A percentile compares a stretch with the other conserved stretches of the same genome.
phyloP scores from a whole-genome alignment of 2,329 filamentous ascomycete species.

The Trichoderma guizhouense region DNA sequence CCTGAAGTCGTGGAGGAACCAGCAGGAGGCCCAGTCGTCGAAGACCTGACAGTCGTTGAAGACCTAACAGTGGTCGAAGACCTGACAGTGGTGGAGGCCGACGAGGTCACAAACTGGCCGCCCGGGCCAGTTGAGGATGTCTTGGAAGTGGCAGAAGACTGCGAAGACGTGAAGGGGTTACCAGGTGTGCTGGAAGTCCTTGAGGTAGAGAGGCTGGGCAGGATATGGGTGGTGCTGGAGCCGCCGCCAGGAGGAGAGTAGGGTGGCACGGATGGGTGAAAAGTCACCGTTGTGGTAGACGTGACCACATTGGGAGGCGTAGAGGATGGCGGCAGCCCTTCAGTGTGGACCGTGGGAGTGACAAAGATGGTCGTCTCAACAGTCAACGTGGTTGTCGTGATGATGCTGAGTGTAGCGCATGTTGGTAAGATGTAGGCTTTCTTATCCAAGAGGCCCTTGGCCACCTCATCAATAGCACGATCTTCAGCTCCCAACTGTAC shows the following conservation, averaged over 20 bases:
- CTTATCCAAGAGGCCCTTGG: neutral
- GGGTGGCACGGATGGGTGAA: neutral
- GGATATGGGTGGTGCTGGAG: neutral
- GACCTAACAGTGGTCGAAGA: no score
- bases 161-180: neutral
- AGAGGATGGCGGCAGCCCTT: neutral
- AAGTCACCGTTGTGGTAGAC: neutral
- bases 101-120: neutral
- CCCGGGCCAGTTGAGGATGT: neutral
- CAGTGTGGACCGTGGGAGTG: constrained; percentile 25
- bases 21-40: neutral
- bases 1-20: neutral
- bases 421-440: neutral
- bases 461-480: neutral
- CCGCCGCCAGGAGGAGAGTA: neutral
- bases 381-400: constrained; percentile 27
- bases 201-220: neutral
- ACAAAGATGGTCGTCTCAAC: constrained; percentile 33
- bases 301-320: neutral
- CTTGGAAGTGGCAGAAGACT: neutral
- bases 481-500: neutral
- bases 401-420: neutral
- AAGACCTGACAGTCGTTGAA: neutral
- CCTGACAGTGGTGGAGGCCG: neutral
- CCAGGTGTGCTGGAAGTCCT: neutral